Evolutionary conservation across 768 basidiomycete genomes (phyloP).

Genomic region (Trametes cubensis): DNA sequence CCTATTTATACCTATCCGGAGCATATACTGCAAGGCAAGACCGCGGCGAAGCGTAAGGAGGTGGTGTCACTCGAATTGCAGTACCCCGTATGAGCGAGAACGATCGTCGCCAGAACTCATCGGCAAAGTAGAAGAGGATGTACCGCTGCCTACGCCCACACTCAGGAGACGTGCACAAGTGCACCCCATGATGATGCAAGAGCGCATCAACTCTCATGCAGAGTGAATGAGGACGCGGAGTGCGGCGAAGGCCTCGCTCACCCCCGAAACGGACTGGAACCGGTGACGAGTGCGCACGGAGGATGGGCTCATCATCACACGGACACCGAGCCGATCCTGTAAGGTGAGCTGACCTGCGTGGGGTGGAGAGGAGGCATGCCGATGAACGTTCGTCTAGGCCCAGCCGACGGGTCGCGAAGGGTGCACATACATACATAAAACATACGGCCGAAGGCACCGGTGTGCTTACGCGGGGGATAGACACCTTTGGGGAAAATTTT

Average conservation of each 20-base stretch:
- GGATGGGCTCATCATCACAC: slow-evolving; percentile 6
- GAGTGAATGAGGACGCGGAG: neutral
- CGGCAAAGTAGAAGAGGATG: neutral
- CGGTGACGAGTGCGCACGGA: slow-evolving; percentile 17
- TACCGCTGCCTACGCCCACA: neutral
- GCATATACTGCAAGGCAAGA: neutral
- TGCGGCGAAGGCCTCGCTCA: neutral
- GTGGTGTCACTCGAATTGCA: neutral
- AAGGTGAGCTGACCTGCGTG: slow-evolving; percentile 12
- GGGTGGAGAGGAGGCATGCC: neutral
- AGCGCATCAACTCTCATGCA: slow-evolving; percentile 20
- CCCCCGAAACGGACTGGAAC: slow-evolving; percentile 3
- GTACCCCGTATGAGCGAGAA: neutral
- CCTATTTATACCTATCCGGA: slow-evolving; percentile 1
- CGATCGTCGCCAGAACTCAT: slow-evolving; percentile 9
- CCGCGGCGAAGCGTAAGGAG: neutral
- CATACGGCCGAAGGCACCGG: slow-evolving; percentile 8
- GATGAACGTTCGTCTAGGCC: slow-evolving; percentile 20
- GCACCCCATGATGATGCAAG: slow-evolving; percentile 26
- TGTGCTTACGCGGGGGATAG: neutral
- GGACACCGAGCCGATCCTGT: slow-evolving; percentile 22
- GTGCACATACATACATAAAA: slow-evolving; percentile 5
- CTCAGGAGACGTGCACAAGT: slow-evolving; percentile 5
- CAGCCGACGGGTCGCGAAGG: neutral
- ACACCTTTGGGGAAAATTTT: neutral